Evolutionary conservation across 345 rosid genomes (phyloP).

Genomic region (Carallia pectinifolia): DNA sequence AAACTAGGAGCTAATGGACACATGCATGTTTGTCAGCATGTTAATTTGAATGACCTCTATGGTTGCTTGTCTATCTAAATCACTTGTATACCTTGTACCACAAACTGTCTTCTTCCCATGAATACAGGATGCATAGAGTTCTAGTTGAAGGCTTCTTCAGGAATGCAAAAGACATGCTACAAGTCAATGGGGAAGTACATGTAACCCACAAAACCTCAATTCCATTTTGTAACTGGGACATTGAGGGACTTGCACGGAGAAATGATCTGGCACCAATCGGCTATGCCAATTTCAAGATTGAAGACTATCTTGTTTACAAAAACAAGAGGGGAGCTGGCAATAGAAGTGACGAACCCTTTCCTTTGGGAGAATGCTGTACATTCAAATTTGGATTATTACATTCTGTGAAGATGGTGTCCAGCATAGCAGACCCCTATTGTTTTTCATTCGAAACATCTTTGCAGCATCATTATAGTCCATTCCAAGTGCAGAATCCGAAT

Average conservation of each 20-base stretch:
- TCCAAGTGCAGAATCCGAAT: not conserved
- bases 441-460: not conserved
- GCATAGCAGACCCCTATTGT: not conserved
- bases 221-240: slow-evolving; percentile 54
- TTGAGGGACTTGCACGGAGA: slow-evolving; percentile 44
- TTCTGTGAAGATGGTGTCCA: slow-evolving; percentile 13
- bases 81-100: not conserved
- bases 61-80: slow-evolving; percentile 2
- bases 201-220: slow-evolving; percentile 50
- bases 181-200: slow-evolving; percentile 46
- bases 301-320: slow-evolving; percentile 48
- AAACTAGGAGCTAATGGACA: too few species aligned
- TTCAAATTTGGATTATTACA: slow-evolving; percentile 39
- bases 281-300: slow-evolving; percentile 29
- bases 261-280: slow-evolving; percentile 30
- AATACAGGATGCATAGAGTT: slow-evolving; percentile 44
- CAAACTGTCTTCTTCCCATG: not conserved
- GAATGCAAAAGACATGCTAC: slow-evolving; percentile 44
- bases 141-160: slow-evolving; percentile 44
- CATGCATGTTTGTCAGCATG: too few species aligned
- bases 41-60: not conserved
- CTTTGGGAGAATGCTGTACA: slow-evolving; percentile 48
- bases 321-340: slow-evolving; percentile 51
- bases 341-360: slow-evolving; percentile 48
- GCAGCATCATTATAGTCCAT: not conserved